Conservation (phyloP, 495 filamentous ascomycete species). For the Neurospora sp. region DNA sequence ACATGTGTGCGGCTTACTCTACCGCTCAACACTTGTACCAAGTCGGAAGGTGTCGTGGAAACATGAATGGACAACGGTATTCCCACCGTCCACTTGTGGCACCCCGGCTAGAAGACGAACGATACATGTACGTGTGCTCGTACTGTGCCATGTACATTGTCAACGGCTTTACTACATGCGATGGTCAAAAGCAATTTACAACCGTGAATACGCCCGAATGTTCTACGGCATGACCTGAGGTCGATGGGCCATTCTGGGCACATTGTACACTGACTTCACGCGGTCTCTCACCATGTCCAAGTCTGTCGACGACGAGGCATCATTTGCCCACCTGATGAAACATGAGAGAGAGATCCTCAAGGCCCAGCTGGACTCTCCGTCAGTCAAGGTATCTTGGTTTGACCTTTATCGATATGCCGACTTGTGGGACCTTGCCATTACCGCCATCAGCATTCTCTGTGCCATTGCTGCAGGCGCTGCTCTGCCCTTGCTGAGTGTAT, state of each 20-base stretch:
- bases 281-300: neutral
- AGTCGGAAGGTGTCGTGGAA: neutral
- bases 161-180: neutral
- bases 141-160: neutral
- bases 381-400: neutral
- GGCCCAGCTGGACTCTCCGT: neutral
- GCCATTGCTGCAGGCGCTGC: neutral
- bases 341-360: neutral
- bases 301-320: neutral
- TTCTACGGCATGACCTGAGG: neutral
- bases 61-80: neutral
- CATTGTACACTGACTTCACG: neutral
- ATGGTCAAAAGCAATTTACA: neutral
- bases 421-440: neutral
- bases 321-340: neutral
- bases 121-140: neutral
- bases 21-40: neutral
- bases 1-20: neutral
- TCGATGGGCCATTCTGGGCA: neutral
- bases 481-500: neutral
- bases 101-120: neutral
- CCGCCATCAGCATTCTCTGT: neutral
- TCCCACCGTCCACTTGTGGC: neutral
- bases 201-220: neutral
- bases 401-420: neutral